A percentile compares a stretch with the other conserved stretches of the same genome.
These are phyloP conservation scores for Cordyceps pruinosa DNA, from an alignment of 2,329 filamentous ascomycete species.

Conservation along the genomic window DNA sequence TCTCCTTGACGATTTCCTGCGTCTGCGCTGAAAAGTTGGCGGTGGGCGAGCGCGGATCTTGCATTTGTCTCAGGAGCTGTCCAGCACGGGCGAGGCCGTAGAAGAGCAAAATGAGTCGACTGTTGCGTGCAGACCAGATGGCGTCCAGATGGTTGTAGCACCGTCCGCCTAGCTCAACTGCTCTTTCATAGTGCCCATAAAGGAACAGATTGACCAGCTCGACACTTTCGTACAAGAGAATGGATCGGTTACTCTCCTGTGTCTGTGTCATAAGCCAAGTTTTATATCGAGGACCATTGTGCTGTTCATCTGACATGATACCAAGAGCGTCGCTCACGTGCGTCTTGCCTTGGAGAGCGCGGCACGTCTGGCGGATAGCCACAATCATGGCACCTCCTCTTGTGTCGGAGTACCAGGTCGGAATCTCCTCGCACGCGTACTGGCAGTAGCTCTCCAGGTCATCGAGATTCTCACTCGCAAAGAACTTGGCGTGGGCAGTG, in stretches of 20 bases:
- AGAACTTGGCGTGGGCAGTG: slow-evolving; percentile 59
- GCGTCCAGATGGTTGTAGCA: slow-evolving; percentile 41
- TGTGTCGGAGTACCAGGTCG: slow-evolving; percentile 63
- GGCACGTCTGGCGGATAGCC: slow-evolving; percentile 56
- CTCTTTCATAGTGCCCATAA: slow-evolving; percentile 55
- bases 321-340: slow-evolving; percentile 39
- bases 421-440: slow-evolving; percentile 66
- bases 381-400: slow-evolving; percentile 65
- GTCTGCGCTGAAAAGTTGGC: slow-evolving; percentile 37
- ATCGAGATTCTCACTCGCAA: slow-evolving; percentile 58
- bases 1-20: slow-evolving; percentile 42
- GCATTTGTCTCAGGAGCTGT: slow-evolving; percentile 41
- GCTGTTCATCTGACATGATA: slow-evolving; percentile 62
- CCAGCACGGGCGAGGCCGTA: slow-evolving; percentile 53
- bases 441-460: slow-evolving; percentile 66
- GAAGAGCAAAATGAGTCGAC: slow-evolving; percentile 50
- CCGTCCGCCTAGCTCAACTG: slow-evolving; percentile 47
- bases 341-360: slow-evolving; percentile 72
- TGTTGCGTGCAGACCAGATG: slow-evolving; percentile 55
- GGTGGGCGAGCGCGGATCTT: slow-evolving; percentile 38
- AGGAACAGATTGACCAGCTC: slow-evolving; percentile 57
- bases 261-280: slow-evolving; percentile 47
- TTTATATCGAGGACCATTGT: slow-evolving; percentile 53
- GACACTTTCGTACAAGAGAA: slow-evolving; percentile 62
- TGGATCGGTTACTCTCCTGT: slow-evolving; percentile 55